Evolutionary conservation across 164 flowering plant genomes (phyloP).

Genomic region (Annona cherimola): DNA sequence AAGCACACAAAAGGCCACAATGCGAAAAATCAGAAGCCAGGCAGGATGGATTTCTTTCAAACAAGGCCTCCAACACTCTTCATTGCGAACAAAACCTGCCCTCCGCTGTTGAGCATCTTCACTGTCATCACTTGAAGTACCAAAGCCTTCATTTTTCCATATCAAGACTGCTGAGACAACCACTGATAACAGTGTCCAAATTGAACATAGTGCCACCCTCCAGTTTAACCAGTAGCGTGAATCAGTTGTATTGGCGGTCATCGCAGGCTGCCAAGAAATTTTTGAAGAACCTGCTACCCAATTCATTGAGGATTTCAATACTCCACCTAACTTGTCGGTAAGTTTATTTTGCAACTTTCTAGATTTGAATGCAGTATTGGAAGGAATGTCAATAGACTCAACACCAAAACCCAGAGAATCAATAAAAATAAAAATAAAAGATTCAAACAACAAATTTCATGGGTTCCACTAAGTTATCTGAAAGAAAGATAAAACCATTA

Average conservation of each 20-base stretch:
- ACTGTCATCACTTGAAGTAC: conserved; percentile 10
- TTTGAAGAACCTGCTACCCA: conserved; percentile 51
- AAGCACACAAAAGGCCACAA: conserved; percentile 57
- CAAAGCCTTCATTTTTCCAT: conserved; percentile 52
- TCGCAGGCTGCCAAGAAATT: conserved; percentile 61
- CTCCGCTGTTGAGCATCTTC: conserved; percentile 23
- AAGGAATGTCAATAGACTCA: not conserved
- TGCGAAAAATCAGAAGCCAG: conserved; percentile 72
- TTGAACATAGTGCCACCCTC: conserved; percentile 60
- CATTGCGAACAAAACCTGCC: conserved; percentile 47
- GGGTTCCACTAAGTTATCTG: not conserved
- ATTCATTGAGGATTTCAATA: conserved; percentile 32
- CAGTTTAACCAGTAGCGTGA: conserved; percentile 79
- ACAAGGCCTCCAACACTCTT: conserved; percentile 87
- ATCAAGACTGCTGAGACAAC: conserved; percentile 44
- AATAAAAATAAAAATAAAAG: not conserved
- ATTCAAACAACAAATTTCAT: no score
- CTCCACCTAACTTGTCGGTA: not conserved
- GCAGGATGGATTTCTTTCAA: conserved; percentile 73
- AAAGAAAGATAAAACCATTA: not conserved
- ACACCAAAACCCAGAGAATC: not conserved
- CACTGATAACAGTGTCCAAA: conserved; percentile 44
- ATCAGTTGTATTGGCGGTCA: conserved; percentile 54
- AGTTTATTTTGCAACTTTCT: not conserved
- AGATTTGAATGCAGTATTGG: not conserved